These are phyloP conservation scores for Apocynum venetum DNA, from an alignment of 257 asterid genomes.

Conservation along the genomic window DNA sequence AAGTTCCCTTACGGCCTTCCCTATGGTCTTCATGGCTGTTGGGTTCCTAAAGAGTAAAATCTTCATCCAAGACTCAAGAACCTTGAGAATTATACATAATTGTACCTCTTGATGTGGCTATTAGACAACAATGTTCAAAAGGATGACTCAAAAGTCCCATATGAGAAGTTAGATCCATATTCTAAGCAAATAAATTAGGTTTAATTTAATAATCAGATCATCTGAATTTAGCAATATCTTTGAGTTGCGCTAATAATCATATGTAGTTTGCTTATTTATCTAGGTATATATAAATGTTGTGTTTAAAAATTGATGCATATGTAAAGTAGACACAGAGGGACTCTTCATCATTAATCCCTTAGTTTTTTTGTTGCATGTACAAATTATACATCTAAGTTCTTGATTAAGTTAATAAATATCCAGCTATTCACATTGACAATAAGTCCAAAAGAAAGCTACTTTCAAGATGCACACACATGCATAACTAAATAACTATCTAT, in stretches of 20 bases:
- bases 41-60: slow-evolving; percentile 58
- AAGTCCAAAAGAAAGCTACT: not conserved
- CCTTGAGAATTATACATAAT: not conserved
- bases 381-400: not conserved
- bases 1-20: slow-evolving; percentile 96
- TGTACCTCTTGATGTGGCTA: too few relatives aligned
- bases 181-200: too few relatives aligned
- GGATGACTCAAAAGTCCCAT: too few relatives aligned
- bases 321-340: not conserved
- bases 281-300: not conserved
- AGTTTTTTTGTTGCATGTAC: not conserved
- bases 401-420: not conserved
- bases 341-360: not conserved
- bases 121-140: too few relatives aligned
- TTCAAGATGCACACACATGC: too few relatives aligned
- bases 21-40: slow-evolving; percentile 92
- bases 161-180: too few relatives aligned
- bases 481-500: too few relatives aligned
- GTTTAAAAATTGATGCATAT: not conserved
- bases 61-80: not conserved
- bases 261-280: too few relatives aligned
- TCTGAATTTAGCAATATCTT: not conserved
- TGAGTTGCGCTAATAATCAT: not conserved
- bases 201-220: too few relatives aligned
- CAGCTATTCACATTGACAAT: not conserved